Percentiles rank a stretch among this genome's conserved stretches.
Evolutionary conservation across 805 yeast genomes (phyloP).

Genomic region (Saccharomycopsis microspora): DNA sequence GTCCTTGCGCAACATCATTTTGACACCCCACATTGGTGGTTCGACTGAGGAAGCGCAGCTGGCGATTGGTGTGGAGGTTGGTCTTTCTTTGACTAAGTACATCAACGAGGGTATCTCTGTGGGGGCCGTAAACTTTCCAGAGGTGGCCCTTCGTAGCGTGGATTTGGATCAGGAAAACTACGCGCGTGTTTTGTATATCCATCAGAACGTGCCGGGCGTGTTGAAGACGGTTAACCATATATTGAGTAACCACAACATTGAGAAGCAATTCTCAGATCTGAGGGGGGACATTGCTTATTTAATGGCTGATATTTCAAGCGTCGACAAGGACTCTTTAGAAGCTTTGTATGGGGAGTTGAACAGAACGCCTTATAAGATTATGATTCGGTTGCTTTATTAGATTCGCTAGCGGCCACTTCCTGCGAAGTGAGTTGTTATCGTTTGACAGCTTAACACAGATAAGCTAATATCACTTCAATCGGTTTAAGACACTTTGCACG

Average conservation of each 20-base stretch:
- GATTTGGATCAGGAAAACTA: slow-evolving; percentile 78
- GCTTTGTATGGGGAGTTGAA: slow-evolving; percentile 75
- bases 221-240: slow-evolving; percentile 94
- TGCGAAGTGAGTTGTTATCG: too few species aligned
- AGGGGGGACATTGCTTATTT: slow-evolving; percentile 92
- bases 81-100: slow-evolving; percentile 73
- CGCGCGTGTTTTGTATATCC: slow-evolving; percentile 91
- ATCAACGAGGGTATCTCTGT: slow-evolving; percentile 91
- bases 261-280: slow-evolving; percentile 96
- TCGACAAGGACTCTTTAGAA: slow-evolving; percentile 72
- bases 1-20: slow-evolving; percentile 74
- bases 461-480: too few species aligned
- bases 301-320: slow-evolving; percentile 94
- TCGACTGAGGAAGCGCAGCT: slow-evolving; percentile 98
- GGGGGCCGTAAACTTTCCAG: slow-evolving; percentile 99
- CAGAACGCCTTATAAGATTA: slow-evolving; percentile 81
- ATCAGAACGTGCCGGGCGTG: slow-evolving; percentile 98
- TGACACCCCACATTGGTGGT: slow-evolving; percentile 98
- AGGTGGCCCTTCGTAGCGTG: slow-evolving; percentile 80
- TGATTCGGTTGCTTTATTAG: slow-evolving; percentile 72
- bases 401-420: too few species aligned
- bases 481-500: too few species aligned
- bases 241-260: slow-evolving; percentile 88
- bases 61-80: slow-evolving; percentile 95
- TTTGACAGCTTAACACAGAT: too few species aligned